Conservation (phyloP, 2,329 filamentous ascomycete genomes). For the Botrytis medusae region DNA sequence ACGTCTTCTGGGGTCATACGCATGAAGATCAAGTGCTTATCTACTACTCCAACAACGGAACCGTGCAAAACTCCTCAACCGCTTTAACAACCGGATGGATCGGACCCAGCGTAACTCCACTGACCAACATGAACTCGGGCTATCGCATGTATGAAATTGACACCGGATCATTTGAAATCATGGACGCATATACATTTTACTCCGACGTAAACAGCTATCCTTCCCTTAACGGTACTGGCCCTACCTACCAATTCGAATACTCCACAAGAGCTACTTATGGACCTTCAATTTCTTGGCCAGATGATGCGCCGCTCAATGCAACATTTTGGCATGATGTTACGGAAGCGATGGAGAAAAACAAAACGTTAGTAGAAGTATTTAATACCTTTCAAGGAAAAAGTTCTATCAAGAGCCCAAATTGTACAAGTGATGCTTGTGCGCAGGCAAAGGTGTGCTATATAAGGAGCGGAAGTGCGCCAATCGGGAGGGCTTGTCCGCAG, state of each 20-base stretch:
- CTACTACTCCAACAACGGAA: conserved; percentile 54
- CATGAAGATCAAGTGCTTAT: conserved; percentile 56
- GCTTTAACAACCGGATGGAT: conserved; percentile 54
- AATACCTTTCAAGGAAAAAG: conserved; percentile 54
- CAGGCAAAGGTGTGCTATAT: conserved; percentile 60
- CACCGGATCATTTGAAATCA: conserved; percentile 52
- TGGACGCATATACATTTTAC: conserved; percentile 54
- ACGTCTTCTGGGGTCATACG: conserved; percentile 55
- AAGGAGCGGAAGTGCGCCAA: conserved; percentile 52
- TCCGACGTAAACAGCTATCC: conserved; percentile 50
- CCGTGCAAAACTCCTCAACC: conserved; percentile 42
- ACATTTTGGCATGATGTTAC: conserved; percentile 60
- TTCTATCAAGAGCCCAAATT: conserved; percentile 51
- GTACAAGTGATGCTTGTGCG: conserved; percentile 51
- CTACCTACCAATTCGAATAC: conserved; percentile 51
- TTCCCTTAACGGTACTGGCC: conserved; percentile 44
- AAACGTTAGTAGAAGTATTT: conserved; percentile 49
- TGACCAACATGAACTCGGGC: conserved; percentile 55
- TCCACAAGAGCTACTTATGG: conserved; percentile 52
- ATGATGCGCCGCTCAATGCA: conserved; percentile 53
- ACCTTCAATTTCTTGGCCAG: conserved; percentile 46
- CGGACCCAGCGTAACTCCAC: conserved; percentile 50
- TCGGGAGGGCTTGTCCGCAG: conserved; percentile 53
- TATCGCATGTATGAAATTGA: conserved; percentile 57
- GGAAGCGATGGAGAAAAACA: conserved; percentile 54